These are phyloP conservation scores for Tuber aestivum DNA, from an alignment of 495 filamentous ascomycete genomes.

Conservation along the genomic window DNA sequence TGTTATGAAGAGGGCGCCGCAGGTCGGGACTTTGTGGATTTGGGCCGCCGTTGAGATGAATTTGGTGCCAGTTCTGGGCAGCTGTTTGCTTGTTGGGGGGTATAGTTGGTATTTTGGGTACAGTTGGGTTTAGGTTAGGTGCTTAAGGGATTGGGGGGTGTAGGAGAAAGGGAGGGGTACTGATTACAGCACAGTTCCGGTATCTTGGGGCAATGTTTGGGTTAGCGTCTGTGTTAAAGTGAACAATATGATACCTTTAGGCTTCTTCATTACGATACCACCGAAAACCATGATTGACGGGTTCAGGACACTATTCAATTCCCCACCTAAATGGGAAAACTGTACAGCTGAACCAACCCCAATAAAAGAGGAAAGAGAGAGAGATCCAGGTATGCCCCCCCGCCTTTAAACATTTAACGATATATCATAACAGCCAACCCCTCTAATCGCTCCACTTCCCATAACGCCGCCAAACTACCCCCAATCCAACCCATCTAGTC, in stretches of 20 bases:
- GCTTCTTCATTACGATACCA: neutral
- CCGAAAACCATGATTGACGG: neutral
- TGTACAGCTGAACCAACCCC: neutral
- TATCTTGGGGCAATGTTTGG: neutral
- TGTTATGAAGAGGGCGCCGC: constrained; percentile 86
- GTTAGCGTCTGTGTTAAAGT: neutral
- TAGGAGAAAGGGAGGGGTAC: neutral
- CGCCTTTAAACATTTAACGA: neutral
- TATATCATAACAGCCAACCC: neutral
- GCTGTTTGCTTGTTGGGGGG: constrained; percentile 53
- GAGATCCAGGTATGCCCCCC: neutral
- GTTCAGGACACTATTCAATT: neutral
- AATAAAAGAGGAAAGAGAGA: neutral
- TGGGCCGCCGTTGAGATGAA: constrained; percentile 87
- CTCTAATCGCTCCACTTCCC: too few species aligned
- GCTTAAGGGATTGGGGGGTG: neutral
- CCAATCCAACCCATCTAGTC: constrained; percentile 17
- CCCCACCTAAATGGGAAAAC: neutral
- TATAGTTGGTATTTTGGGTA: constrained; percentile 74
- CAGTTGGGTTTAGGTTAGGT: constrained; percentile 39
- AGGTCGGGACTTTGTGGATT: constrained; percentile 85
- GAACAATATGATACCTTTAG: neutral
- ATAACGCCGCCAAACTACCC: neutral
- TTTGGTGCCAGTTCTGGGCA: constrained; percentile 59
- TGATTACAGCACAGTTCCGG: neutral